Conservation (phyloP, 345 rosid genomes). For the Crucihimalaya himalaica region DNA sequence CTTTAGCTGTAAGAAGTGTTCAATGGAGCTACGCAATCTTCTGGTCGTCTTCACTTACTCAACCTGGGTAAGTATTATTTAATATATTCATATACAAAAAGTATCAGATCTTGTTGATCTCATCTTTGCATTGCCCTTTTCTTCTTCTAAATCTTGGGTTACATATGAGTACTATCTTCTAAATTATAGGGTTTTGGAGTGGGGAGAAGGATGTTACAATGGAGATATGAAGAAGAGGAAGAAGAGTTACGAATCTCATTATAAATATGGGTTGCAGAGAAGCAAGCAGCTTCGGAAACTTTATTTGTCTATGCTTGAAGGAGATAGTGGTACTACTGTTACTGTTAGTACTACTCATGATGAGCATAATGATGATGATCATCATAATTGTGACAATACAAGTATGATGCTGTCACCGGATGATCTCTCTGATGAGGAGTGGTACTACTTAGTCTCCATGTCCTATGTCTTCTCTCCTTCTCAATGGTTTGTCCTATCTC, state of each 20-base stretch:
- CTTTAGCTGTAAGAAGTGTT: conserved; percentile 78
- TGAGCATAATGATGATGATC: conserved; percentile 14
- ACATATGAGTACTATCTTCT: conserved; percentile 1
- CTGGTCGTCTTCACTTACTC: conserved; percentile 78
- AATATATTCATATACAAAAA: background rate
- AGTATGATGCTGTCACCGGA: conserved; percentile 66
- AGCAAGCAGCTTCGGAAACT: conserved; percentile 81
- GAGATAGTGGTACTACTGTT: conserved; percentile 48
- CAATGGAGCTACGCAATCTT: conserved; percentile 95
- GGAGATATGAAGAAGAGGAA: conserved; percentile 96
- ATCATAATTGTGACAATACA: background rate
- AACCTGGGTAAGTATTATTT: conserved; percentile 56
- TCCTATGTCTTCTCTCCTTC: conserved; percentile 82
- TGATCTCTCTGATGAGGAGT: conserved; percentile 90
- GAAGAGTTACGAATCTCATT: conserved; percentile 53
- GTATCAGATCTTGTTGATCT: conserved; percentile 14
- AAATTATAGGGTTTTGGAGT: conserved; percentile 64
- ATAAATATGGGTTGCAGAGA: conserved; percentile 67
- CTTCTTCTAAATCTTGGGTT: conserved; percentile 9
- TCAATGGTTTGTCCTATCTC: conserved; percentile 57
- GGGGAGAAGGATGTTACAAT: conserved; percentile 91
- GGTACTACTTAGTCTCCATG: conserved; percentile 99
- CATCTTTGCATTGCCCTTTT: conserved; percentile 17
- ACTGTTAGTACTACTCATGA: conserved; percentile 48
- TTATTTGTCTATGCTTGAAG: conserved; percentile 59